A percentile compares a stretch with the other conserved stretches of the same genome.
Evolutionary conservation across 1,139 yeast species (phyloP).

Genomic region (Suhomyces taliae): DNA sequence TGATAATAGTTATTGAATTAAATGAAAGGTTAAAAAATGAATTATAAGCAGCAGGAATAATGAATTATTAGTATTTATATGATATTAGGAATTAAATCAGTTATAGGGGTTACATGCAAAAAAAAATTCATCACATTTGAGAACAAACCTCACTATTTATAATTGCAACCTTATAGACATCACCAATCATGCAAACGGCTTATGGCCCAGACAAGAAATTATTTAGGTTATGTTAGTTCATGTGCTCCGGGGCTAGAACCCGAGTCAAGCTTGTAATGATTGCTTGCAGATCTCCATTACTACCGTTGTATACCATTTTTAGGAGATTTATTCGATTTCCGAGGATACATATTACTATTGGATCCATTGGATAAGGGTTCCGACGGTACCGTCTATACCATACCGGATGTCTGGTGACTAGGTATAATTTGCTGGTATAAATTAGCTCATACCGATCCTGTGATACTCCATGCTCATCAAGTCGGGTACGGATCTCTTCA

Average conservation of each 20-base stretch:
- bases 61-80: too few species aligned
- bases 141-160: background rate
- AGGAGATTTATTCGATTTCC: background rate
- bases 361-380: background rate
- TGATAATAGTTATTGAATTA: too few species aligned
- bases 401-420: conserved; percentile 8
- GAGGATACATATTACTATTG: background rate
- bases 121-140: background rate
- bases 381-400: conserved; percentile 13
- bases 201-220: too few species aligned
- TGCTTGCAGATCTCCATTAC: background rate
- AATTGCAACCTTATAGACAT: background rate
- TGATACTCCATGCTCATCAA: background rate
- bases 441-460: background rate
- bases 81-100: background rate
- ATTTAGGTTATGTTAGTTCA: too few species aligned
- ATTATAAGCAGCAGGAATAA: too few species aligned
- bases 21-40: too few species aligned
- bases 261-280: conserved; percentile 2
- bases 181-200: too few species aligned
- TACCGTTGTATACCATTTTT: background rate
- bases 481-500: background rate
- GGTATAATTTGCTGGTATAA: background rate
- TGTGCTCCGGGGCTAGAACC: background rate
- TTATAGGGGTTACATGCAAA: background rate